Conservation (phyloP, 2,329 filamentous ascomycete species). For the Sarocladium strictum region DNA sequence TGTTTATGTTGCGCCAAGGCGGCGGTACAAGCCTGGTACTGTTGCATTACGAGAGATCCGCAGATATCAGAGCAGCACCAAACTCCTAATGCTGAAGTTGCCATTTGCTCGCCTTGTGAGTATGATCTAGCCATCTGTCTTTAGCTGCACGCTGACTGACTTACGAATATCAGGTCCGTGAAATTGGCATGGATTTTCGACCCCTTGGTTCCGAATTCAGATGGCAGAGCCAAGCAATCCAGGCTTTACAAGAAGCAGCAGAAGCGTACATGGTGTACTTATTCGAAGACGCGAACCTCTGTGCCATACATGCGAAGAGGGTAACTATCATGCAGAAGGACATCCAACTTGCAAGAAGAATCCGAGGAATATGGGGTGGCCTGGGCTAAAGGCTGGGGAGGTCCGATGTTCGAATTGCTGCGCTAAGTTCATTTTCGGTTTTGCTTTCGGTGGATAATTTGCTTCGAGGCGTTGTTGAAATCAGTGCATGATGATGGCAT, state of each 20-base stretch:
- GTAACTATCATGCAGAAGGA: constrained; percentile 98
- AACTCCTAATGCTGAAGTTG: constrained; percentile 75
- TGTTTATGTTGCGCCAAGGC: constrained; percentile 53
- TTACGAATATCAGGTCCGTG: constrained; percentile 47
- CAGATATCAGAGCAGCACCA: constrained; percentile 82
- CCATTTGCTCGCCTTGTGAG: constrained; percentile 71
- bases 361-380: constrained; percentile 72
- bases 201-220: constrained; percentile 65
- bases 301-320: constrained; percentile 92
- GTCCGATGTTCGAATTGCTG: not conserved
- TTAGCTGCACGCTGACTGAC: too few species aligned
- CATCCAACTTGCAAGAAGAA: constrained; percentile 82
- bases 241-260: constrained; percentile 89
- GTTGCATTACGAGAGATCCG: constrained; percentile 87
- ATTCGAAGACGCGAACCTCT: constrained; percentile 81
- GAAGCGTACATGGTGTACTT: constrained; percentile 93
- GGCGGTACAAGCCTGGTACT: constrained; percentile 72
- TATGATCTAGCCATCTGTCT: constrained; percentile 10
- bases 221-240: constrained; percentile 94
- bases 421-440: not conserved
- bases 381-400: constrained; percentile 36
- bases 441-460: not conserved
- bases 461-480: constrained; percentile 8
- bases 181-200: constrained; percentile 63
- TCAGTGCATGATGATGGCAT: not conserved